Evolutionary conservation across 805 yeast genomes (phyloP), one percentile per base, ranked within the genome.

Genomic region (Nakazawaea ernobii): DNA sequence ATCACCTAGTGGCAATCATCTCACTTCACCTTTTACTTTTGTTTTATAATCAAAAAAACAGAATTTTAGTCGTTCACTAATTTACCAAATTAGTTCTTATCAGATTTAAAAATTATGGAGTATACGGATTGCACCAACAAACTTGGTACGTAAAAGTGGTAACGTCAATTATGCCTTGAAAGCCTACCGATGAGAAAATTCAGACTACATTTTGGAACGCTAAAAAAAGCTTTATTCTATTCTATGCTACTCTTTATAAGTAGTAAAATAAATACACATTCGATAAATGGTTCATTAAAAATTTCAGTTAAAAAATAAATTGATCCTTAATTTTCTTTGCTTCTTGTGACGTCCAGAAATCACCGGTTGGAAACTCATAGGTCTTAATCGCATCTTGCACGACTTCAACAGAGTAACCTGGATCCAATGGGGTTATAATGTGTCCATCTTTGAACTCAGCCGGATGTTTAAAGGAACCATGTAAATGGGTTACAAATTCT

Each of bases 321-420:
- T 39, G 44, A 30, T 46, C 49, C 6, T 44, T 41, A 27, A 50
- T 44, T 13, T 39, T 30, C 39, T 53, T 52, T 13, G 59, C 62
- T 6, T 45, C 42, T 14, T 59, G 58, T 4, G 61, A 56, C 8
- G 50, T 49, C 60, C 59, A 58, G 47, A 53, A 56, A n/a, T 43
- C 37, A 3, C 61, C 61, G 7, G 42, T 50, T 37, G 59, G 59
- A 47, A 45, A 57, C 35, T 46, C 50, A 39, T 52, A 56, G 39
- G 48, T 52, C 10, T 51, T 50, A n/a, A 55, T 33, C 13, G 58
- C 55, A 6, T 45, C 49, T 1, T 28, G 42, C 5, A 43, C 32
- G 17, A 49, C 42, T 24, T 53, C 60, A n/a, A 55, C 52, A 11
- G 59, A 55, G 37, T 57, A 57, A 6, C 60, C 60, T 5, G 58